Evolutionary conservation across 208 protist genomes (phyloP).

Genomic region (Leishmania guyanensis): DNA sequence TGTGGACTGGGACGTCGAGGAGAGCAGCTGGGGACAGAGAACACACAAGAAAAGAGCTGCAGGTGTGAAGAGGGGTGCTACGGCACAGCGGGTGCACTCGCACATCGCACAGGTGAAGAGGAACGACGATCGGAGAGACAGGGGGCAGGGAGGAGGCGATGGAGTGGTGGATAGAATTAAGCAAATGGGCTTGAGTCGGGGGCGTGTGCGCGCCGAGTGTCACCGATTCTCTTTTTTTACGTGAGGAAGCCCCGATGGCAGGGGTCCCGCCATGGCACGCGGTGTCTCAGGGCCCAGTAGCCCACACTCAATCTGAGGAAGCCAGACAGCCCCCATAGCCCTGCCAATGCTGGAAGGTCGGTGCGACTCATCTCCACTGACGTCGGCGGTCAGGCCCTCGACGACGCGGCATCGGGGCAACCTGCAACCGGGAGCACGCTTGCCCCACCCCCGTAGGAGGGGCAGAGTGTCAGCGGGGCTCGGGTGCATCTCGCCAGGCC

Average conservation of each 20-base stretch:
- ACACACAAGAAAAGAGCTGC: not conserved
- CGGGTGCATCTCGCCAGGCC: not conserved
- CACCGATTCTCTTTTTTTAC: not conserved
- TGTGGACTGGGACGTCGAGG: too few species aligned
- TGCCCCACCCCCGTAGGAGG: not conserved
- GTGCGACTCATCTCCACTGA: not conserved
- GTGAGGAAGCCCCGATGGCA: not conserved
- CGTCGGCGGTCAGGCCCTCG: not conserved
- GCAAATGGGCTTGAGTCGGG: not conserved
- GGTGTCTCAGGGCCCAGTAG: not conserved
- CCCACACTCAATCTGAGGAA: not conserved
- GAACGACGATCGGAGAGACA: not conserved
- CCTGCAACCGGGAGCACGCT: not conserved
- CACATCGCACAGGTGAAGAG: not conserved
- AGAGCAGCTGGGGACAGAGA: not conserved
- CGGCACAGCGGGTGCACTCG: not conserved
- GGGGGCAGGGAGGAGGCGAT: not conserved
- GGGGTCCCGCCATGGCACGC: not conserved
- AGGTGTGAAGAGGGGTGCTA: not conserved
- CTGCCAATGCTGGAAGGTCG: not conserved
- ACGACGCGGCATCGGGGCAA: not conserved
- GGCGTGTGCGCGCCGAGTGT: not conserved
- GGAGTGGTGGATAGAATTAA: not conserved
- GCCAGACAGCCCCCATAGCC: not conserved
- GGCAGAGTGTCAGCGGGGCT: not conserved